Evolutionary conservation across 371 early-diverging fungal species (phyloP).

Genomic region (Mucor plumbeus): DNA sequence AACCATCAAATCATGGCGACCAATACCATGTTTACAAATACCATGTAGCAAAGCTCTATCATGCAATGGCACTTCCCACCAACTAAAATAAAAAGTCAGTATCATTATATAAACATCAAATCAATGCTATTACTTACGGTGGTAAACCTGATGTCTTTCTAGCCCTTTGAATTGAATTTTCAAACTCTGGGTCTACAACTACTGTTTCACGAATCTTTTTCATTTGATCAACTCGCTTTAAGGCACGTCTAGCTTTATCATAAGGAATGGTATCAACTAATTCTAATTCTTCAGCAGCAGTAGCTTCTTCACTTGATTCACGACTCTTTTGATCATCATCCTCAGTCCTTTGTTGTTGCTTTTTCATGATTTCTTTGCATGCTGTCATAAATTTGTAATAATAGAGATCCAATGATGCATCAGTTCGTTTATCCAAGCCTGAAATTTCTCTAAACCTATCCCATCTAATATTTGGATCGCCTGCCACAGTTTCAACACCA

Average conservation of each 20-base stretch:
- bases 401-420: constrained; percentile 68
- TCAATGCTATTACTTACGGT: constrained; percentile 21
- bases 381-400: constrained; percentile 59
- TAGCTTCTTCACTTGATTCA: constrained; percentile 37
- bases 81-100: constrained; percentile 36
- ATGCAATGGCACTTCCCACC: constrained; percentile 70
- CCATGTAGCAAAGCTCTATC: constrained; percentile 71
- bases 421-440: constrained; percentile 65
- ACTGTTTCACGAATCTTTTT: constrained; percentile 67
- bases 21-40: constrained; percentile 71
- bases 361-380: constrained; percentile 63
- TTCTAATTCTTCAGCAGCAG: constrained; percentile 39
- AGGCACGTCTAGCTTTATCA: constrained; percentile 69
- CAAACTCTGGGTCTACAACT: constrained; percentile 56
- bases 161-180: constrained; percentile 34
- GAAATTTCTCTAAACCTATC: constrained; percentile 69
- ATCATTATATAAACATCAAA: neutral
- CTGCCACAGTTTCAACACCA: constrained; percentile 58
- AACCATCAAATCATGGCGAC: constrained; percentile 68
- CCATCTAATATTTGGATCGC: constrained; percentile 60
- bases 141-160: constrained; percentile 47
- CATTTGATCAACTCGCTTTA: constrained; percentile 73
- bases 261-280: constrained; percentile 57
- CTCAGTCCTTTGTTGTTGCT: constrained; percentile 23
- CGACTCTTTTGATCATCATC: constrained; percentile 33